These are phyloP conservation scores for Nemania sp. DNA, from an alignment of 2,329 filamentous ascomycete species.

Conservation along the genomic window DNA sequence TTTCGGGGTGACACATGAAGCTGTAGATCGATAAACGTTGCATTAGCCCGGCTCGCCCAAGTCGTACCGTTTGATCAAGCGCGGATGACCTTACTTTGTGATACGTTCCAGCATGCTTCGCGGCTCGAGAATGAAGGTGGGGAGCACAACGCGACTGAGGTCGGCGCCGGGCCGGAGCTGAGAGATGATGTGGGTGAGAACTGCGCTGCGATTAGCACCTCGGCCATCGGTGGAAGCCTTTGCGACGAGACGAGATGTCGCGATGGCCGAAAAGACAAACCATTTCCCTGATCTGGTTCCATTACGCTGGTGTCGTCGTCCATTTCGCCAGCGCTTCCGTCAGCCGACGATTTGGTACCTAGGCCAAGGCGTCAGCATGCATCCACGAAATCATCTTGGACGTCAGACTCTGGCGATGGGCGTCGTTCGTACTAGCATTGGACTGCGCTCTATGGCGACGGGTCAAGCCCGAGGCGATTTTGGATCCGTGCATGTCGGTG, in stretches of 20 bases:
- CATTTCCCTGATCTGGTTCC: constrained; percentile 91
- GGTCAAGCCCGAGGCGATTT: constrained; percentile 33
- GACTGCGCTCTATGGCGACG: constrained; percentile 36
- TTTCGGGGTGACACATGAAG: constrained; percentile 99
- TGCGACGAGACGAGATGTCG: too few relatives aligned
- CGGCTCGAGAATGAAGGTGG: constrained; percentile 97
- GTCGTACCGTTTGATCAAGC: too few relatives aligned
- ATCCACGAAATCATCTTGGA: not conserved
- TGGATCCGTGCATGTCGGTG: constrained; percentile 35
- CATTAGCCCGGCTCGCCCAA: constrained; percentile 17
- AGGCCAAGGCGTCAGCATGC: not conserved
- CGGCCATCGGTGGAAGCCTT: not conserved
- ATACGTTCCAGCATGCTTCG: constrained; percentile 98
- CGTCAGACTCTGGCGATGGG: not conserved
- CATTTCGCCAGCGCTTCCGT: constrained; percentile 53
- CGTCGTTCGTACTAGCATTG: constrained; percentile 35
- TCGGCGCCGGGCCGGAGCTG: constrained; percentile 95
- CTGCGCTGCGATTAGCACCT: constrained; percentile 51
- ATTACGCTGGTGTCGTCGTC: constrained; percentile 80
- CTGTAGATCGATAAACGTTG: constrained; percentile 49
- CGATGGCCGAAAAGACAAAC: constrained; percentile 55
- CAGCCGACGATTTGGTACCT: constrained; percentile 51
- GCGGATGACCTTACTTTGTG: constrained; percentile 73
- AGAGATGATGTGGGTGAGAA: constrained; percentile 95
- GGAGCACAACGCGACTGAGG: constrained; percentile 88